Conservation (phyloP, 2,329 filamentous ascomycete genomes). For the Scytalidium sp. region DNA sequence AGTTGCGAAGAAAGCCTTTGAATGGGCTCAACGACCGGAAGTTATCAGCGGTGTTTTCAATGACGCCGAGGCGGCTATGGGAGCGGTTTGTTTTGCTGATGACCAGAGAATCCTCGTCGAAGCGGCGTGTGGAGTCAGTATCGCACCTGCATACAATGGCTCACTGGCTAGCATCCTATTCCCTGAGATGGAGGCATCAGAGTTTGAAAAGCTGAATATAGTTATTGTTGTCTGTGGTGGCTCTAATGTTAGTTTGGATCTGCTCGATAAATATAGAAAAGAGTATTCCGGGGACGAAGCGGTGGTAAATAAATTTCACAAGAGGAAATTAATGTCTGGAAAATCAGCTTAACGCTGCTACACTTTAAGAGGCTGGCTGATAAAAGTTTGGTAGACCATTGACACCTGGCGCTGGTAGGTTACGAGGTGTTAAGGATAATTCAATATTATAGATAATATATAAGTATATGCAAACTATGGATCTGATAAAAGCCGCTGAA, state of each 20-base stretch:
- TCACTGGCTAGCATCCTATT: slow-evolving; percentile 60
- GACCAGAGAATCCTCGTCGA: slow-evolving; percentile 82
- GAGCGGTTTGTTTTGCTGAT: slow-evolving; percentile 73
- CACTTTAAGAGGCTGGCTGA: background rate
- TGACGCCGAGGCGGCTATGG: slow-evolving; percentile 78
- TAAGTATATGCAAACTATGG: too few species aligned
- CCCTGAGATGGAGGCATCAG: slow-evolving; percentile 45
- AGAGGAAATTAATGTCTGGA: background rate
- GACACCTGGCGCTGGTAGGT: too few species aligned
- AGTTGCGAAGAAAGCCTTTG: slow-evolving; percentile 67
- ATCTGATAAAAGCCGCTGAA: too few species aligned
- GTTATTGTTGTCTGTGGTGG: slow-evolving; percentile 86
- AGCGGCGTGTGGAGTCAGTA: slow-evolving; percentile 76
- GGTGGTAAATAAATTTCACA: slow-evolving; percentile 1
- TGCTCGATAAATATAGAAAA: slow-evolving; percentile 56
- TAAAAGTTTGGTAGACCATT: too few species aligned
- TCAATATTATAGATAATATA: too few species aligned
- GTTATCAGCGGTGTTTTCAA: slow-evolving; percentile 62
- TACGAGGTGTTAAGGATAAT: too few species aligned
- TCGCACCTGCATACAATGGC: slow-evolving; percentile 66
- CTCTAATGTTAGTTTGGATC: slow-evolving; percentile 60
- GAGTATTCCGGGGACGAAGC: slow-evolving; percentile 31
- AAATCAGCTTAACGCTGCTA: background rate
- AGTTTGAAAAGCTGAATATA: slow-evolving; percentile 66
- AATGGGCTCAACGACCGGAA: slow-evolving; percentile 52